Conservation (phyloP, 2,329 filamentous ascomycete species). For the Hypoxylon rubiginosum region DNA sequence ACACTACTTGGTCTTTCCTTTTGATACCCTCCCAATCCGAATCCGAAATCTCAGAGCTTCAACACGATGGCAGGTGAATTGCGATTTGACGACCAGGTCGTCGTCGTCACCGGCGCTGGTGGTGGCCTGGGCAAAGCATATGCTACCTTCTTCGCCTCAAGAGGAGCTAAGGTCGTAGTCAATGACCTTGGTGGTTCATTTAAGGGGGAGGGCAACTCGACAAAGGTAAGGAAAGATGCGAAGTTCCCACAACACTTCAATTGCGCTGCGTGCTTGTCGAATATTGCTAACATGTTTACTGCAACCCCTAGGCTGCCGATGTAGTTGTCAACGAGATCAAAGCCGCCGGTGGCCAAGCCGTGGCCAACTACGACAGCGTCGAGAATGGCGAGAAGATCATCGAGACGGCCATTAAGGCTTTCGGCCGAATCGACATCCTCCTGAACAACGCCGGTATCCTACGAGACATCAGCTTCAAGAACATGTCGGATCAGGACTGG, state of each 20-base stretch:
- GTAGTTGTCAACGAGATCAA: slow-evolving; percentile 87
- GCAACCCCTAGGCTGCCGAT: slow-evolving; percentile 76
- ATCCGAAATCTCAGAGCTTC: slow-evolving; percentile 25
- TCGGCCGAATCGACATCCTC: slow-evolving; percentile 91
- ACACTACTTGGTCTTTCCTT: slow-evolving; percentile 6
- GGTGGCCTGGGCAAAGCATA: slow-evolving; percentile 87
- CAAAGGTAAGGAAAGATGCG: slow-evolving; percentile 73
- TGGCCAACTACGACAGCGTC: slow-evolving; percentile 97
- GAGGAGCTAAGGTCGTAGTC: slow-evolving; percentile 94
- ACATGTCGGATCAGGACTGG: slow-evolving; percentile 98
- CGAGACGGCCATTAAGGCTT: slow-evolving; percentile 83
- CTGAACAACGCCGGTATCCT: slow-evolving; percentile 99
- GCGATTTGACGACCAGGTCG: slow-evolving; percentile 88
- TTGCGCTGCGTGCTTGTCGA: neutral
- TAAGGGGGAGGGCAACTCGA: slow-evolving; percentile 90
- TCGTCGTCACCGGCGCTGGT: slow-evolving; percentile 88
- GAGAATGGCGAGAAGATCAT: slow-evolving; percentile 96
- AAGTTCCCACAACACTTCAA: neutral
- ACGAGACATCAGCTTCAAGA: slow-evolving; percentile 97
- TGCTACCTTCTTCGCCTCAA: slow-evolving; percentile 88
- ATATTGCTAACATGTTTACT: slow-evolving; percentile 42
- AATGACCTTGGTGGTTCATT: slow-evolving; percentile 95
- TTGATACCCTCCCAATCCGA: slow-evolving; percentile 16
- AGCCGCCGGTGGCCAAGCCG: slow-evolving; percentile 90
- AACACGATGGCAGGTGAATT: slow-evolving; percentile 57